Base-by-base conservation (phyloP, 306 rosid genomes). In the Cucumis cinereus region DNA sequence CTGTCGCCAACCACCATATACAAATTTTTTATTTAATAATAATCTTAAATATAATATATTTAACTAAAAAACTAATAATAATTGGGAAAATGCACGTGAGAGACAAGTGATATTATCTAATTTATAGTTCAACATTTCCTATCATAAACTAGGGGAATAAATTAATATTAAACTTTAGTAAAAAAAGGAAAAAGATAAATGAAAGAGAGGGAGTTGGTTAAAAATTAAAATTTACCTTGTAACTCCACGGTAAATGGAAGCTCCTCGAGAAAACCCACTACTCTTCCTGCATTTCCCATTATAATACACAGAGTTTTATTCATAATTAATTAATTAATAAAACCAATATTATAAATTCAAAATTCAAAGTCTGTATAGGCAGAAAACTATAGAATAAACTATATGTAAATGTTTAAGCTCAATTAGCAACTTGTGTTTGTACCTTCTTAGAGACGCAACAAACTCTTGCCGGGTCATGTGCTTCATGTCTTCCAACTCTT, bases 401-500 rank as follows among this genome's bases (percentile, higher is more conserved):
- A 69, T 7, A 69, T 0, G 23, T 5, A 22, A 16, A 50, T 50
- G 20, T 50, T 47, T 45, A 20, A 66, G 38, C 4, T 58, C 35
- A 58, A 1, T 60, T 6, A 64, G 50, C 50, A 19, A 64, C 13
- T 40, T 20, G 23, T 17, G 10, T 45, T 28, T 35, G 56, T 89
- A 92, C 98, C 98, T 90, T 91, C 98, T 84, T 80, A 93, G 81
- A 76, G 98, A 93, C 54, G 98, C 98, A 72, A 93, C 96, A 54
- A 88, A 93, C 86, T 93, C 98, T 81, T 93, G 98, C 66, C 98
- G 86, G 19, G 98, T 93, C 98, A 93, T 90, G 77, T 91, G 89
- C 88, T 90, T 89, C 98, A 93, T 93, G 74, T 93, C 98, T 68
- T 90, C 96, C 74, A 90, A 7, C 74, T 93, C 98, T 69, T 88